A percentile compares a stretch with the other conserved stretches of the same genome.
These are phyloP conservation scores for Orbilia javanica DNA, from an alignment of 2,329 filamentous ascomycete species.

Conservation along the genomic window DNA sequence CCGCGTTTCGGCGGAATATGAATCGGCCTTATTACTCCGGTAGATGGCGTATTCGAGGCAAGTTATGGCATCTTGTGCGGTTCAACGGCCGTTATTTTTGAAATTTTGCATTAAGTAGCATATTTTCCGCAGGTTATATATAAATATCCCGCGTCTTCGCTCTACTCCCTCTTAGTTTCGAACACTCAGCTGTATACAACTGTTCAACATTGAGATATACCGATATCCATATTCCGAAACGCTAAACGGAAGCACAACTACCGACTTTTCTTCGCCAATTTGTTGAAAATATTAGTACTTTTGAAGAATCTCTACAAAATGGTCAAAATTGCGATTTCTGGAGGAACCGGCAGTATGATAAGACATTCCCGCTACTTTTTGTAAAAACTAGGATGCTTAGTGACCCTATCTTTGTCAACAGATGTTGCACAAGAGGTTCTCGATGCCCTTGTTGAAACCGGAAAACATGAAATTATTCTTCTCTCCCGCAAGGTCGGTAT, in stretches of 20 bases:
- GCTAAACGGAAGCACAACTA: background rate
- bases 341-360: constrained; percentile 66
- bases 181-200: no score
- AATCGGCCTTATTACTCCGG: background rate
- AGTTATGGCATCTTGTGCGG: background rate
- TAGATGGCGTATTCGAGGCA: background rate
- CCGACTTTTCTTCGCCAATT: background rate
- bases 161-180: no score
- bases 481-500: constrained; percentile 67
- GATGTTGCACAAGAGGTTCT: constrained; percentile 71
- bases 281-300: background rate
- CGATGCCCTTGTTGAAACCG: constrained; percentile 68
- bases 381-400: background rate
- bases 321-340: constrained; percentile 68
- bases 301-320: constrained; percentile 62
- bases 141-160: background rate
- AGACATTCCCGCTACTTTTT: background rate
- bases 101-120: background rate
- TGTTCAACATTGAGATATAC: no score
- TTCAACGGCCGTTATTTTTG: background rate
- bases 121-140: background rate
- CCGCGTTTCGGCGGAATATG: constrained; percentile 28
- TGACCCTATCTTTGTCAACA: constrained; percentile 60
- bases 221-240: no score
- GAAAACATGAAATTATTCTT: constrained; percentile 70